A percentile compares a stretch with the other conserved stretches of the same genome.
Conservation (phyloP, 306 rosid species). For the Lathyrus sativus region DNA sequence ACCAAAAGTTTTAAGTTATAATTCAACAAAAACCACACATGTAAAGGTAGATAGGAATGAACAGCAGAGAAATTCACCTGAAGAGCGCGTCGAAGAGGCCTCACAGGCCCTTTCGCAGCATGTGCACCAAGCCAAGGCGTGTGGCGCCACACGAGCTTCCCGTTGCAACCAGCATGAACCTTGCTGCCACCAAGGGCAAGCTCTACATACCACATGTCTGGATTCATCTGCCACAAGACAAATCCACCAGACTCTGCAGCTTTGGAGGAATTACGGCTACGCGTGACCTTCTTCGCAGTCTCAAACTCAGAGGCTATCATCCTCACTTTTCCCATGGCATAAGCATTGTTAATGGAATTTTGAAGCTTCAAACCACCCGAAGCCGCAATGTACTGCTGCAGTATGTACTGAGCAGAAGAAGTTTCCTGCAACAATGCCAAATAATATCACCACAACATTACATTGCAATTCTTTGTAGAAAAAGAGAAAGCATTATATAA, state of each 20-base stretch:
- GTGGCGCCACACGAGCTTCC: conserved; percentile 96
- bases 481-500: conserved; percentile 4
- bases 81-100: conserved; percentile 94
- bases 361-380: conserved; percentile 95
- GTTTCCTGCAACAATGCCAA: conserved; percentile 68
- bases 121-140: conserved; percentile 99
- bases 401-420: conserved; percentile 95
- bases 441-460: conserved; percentile 16
- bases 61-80: conserved; percentile 54
- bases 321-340: conserved; percentile 97
- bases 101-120: conserved; percentile 95
- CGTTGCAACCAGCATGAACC: conserved; percentile 99
- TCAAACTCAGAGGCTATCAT: conserved; percentile 97
- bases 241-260: conserved; percentile 91
- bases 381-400: conserved; percentile 96
- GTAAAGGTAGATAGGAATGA: neutral
- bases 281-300: conserved; percentile 79
- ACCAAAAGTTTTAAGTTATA: neutral
- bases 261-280: conserved; percentile 74
- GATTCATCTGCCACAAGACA: conserved; percentile 99
- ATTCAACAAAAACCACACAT: neutral
- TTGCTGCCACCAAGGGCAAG: conserved; percentile 98
- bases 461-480: conserved; percentile 5
- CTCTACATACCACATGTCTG: conserved; percentile 99
- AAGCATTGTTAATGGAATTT: conserved; percentile 73